A percentile compares a stretch with the other conserved stretches of the same genome.
phyloP scores from a whole-genome alignment of 306 rosid genomes.

The Nissolia schottii region DNA sequence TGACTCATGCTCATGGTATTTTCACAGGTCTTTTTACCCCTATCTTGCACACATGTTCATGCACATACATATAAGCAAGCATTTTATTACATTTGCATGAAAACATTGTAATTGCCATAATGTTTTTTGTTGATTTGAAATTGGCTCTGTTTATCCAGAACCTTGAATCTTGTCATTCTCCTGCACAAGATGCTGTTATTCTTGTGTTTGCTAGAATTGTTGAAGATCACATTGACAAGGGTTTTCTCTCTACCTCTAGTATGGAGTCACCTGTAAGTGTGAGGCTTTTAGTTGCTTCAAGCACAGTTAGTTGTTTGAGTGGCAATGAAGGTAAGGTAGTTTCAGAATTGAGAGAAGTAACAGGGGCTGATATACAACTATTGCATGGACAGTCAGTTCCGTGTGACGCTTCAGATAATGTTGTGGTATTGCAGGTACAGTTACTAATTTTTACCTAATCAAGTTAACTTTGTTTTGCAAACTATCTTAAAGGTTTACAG shows the following conservation, averaged over 20 bases:
- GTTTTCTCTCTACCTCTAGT: constrained; percentile 28
- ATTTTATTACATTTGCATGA: background rate
- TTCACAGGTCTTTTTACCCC: background rate
- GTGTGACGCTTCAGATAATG: constrained; percentile 29
- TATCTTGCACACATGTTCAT: background rate
- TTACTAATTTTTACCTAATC: constrained; percentile 17
- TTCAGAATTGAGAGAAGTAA: constrained; percentile 44
- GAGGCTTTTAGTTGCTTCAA: constrained; percentile 46
- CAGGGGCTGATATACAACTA: constrained; percentile 47
- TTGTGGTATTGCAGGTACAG: constrained; percentile 47
- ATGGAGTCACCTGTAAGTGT: constrained; percentile 39
- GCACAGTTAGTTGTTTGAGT: constrained; percentile 28
- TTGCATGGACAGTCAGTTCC: constrained; percentile 35
- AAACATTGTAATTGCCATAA: background rate
- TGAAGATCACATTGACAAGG: constrained; percentile 49
- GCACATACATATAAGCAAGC: background rate
- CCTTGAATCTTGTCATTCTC: constrained; percentile 43
- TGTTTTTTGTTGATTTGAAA: constrained; percentile 24
- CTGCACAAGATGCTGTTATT: constrained; percentile 61
- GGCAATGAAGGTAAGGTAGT: constrained; percentile 42
- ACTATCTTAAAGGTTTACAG: background rate
- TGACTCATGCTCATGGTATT: background rate
- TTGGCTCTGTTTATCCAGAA: constrained; percentile 35
- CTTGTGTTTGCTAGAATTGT: constrained; percentile 53
- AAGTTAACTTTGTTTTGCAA: background rate